Percentiles rank a stretch among this genome's conserved stretches.
Evolutionary conservation across 164 flowering plant genomes (phyloP).

Genomic region (Kalanchoe fedtschenkoi): DNA sequence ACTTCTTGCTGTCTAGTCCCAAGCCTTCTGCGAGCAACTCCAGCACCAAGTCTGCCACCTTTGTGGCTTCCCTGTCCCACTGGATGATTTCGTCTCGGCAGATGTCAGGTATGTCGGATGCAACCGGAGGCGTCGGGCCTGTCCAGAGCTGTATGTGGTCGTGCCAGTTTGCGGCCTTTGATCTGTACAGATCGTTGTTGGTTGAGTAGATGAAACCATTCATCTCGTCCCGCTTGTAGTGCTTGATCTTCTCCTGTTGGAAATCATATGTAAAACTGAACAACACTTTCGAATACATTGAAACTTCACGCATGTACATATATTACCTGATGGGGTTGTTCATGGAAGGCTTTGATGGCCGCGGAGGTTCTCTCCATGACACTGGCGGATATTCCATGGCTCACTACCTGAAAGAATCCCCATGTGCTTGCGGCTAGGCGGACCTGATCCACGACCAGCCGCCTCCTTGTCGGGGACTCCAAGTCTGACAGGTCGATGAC

Average conservation of each 20-base stretch:
- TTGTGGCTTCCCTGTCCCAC: constrained; percentile 15
- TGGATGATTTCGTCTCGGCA: constrained; percentile 17
- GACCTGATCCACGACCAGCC: constrained; percentile 14
- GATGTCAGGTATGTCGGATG: constrained; percentile 18
- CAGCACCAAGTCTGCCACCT: constrained; percentile 17
- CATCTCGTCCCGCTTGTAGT: constrained; percentile 8
- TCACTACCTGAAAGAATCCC: constrained; percentile 28
- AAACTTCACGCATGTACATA: too few species aligned
- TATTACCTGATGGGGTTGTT: constrained; percentile 10
- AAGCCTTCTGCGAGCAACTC: constrained; percentile 30
- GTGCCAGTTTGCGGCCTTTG: constrained; percentile 24
- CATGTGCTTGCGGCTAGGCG: constrained; percentile 12
- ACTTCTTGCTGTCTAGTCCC: constrained; percentile 16
- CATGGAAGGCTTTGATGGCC: constrained; percentile 16
- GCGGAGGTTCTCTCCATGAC: constrained; percentile 11
- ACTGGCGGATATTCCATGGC: constrained; percentile 15
- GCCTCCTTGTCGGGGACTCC: constrained; percentile 9
- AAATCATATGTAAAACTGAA: not conserved
- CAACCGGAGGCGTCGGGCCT: constrained; percentile 9
- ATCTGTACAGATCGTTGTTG: constrained; percentile 17
- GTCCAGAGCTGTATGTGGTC: constrained; percentile 18
- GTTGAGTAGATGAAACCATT: constrained; percentile 10
- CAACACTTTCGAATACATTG: too few species aligned
- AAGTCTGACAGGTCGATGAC: constrained; percentile 15
- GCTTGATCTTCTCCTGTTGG: constrained; percentile 3